Conservation (phyloP, 345 rosid species). For the Eutrema yunnanense region DNA sequence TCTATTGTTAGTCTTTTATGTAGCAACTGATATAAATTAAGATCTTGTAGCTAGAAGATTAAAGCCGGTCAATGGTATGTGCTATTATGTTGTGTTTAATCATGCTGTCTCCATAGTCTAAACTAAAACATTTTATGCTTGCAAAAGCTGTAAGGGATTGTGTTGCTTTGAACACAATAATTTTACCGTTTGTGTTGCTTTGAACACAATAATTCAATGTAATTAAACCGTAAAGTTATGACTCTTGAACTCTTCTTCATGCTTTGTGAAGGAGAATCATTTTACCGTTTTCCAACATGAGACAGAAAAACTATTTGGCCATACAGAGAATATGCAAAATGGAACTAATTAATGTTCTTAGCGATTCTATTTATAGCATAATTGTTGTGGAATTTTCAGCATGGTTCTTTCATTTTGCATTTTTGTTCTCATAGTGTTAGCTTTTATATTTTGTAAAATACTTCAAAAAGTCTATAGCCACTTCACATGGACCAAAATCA, state of each 20-base stretch:
- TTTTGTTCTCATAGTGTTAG: constrained; percentile 1
- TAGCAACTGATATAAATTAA: neutral
- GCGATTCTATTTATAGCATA: neutral
- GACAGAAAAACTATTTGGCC: neutral
- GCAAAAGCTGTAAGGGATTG: neutral
- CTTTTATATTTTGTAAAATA: neutral
- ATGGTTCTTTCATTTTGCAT: neutral
- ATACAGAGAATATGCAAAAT: neutral
- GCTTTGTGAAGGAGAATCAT: neutral
- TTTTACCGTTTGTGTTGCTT: neutral
- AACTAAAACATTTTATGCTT: neutral
- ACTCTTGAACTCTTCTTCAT: neutral
- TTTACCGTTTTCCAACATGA: neutral
- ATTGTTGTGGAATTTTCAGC: neutral
- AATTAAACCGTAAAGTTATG: neutral
- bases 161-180: neutral
- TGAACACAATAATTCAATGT: neutral
- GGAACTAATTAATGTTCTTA: neutral
- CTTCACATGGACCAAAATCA: constrained; percentile 27
- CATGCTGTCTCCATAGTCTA: neutral
- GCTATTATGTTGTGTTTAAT: neutral
- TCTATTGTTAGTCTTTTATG: neutral
- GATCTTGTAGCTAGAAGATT: neutral
- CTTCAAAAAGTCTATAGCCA: constrained; percentile 19
- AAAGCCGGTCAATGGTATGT: neutral